phyloP scores from a whole-genome alignment of 164 flowering plant species.

The Macadamia tetraphylla region DNA sequence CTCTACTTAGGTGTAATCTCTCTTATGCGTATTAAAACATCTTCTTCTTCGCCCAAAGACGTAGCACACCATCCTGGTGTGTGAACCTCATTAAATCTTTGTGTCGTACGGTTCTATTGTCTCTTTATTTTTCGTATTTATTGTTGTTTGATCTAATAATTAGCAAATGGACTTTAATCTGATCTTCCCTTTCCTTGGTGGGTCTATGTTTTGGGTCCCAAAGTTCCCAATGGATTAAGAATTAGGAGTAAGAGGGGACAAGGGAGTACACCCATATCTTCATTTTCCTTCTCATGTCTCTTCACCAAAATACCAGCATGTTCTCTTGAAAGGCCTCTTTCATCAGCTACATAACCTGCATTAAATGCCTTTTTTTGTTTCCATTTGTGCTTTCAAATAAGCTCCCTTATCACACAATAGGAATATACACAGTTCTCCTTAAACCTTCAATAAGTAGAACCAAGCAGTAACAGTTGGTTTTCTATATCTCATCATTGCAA shows the following conservation, averaged over 20 bases:
- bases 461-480: neutral
- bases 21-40: too few species aligned
- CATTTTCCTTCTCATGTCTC: conserved; percentile 1
- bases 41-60: too few species aligned
- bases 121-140: too few species aligned
- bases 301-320: neutral
- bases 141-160: too few species aligned
- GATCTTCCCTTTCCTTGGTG: neutral
- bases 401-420: neutral
- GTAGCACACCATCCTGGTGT: too few species aligned
- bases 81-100: too few species aligned
- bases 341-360: neutral
- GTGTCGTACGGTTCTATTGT: too few species aligned
- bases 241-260: neutral
- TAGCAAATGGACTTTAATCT: too few species aligned
- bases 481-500: neutral
- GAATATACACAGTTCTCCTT: neutral
- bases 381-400: too few species aligned
- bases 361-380: neutral
- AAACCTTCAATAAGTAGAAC: neutral
- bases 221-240: neutral
- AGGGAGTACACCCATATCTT: neutral
- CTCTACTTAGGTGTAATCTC: too few species aligned
- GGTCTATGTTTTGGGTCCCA: neutral
- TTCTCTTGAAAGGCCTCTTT: neutral